phyloP scores from a whole-genome alignment of 2,329 filamentous ascomycete genomes.

The Sporothrix inflata region DNA sequence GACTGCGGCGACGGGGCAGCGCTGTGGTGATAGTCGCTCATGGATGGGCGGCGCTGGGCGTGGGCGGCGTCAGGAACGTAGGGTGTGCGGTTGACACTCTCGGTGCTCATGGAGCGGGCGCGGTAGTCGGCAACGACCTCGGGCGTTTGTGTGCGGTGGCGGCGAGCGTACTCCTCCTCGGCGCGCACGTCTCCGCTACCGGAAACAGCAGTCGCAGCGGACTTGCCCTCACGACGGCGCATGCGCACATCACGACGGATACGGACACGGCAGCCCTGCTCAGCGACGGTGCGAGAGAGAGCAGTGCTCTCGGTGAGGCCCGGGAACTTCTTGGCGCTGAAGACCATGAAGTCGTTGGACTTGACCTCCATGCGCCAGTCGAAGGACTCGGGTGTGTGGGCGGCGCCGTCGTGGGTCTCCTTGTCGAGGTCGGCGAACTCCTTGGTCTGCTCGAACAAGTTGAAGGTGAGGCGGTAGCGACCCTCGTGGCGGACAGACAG shows the following conservation, averaged over 20 bases:
- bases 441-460: slow-evolving; percentile 92
- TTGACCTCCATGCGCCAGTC: slow-evolving; percentile 89
- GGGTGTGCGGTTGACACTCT: slow-evolving; percentile 40
- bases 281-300: slow-evolving; percentile 86
- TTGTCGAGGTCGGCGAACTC: slow-evolving; percentile 76
- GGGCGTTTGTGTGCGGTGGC: slow-evolving; percentile 42
- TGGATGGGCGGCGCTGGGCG: slow-evolving; percentile 41
- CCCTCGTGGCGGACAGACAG: slow-evolving; percentile 95
- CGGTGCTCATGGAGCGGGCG: slow-evolving; percentile 41
- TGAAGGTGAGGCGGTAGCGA: slow-evolving; percentile 87
- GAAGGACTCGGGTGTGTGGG: slow-evolving; percentile 57
- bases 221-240: slow-evolving; percentile 56
- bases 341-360: slow-evolving; percentile 84
- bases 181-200: slow-evolving; percentile 28
- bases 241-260: slow-evolving; percentile 76
- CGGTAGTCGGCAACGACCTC: slow-evolving; percentile 39
- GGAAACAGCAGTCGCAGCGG: slow-evolving; percentile 17
- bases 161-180: slow-evolving; percentile 41
- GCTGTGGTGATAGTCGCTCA: slow-evolving; percentile 38
- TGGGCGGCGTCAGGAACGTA: slow-evolving; percentile 37
- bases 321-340: slow-evolving; percentile 97
- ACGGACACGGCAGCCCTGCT: slow-evolving; percentile 94
- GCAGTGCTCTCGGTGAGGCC: slow-evolving; percentile 87
- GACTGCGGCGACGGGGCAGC: slow-evolving; percentile 30
- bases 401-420: slow-evolving; percentile 45